These are phyloP conservation scores for Sugiyamaella valdiviana DNA, from an alignment of 805 yeast genomes.

Conservation along the genomic window DNA sequence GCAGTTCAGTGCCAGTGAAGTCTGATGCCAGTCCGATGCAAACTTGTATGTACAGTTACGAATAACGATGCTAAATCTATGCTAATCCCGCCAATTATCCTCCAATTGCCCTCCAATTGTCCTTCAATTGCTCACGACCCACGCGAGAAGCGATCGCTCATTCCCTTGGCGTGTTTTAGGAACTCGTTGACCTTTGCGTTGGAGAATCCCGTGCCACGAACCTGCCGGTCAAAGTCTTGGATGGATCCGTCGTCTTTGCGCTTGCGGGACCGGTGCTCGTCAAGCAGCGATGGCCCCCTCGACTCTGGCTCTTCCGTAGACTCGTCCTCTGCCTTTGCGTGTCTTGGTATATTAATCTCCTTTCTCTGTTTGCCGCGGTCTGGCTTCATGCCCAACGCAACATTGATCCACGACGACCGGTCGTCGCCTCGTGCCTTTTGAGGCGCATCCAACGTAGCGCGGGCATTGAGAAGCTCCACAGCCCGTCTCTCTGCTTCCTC, in stretches of 20 bases:
- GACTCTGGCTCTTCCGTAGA: background rate
- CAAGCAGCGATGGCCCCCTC: constrained; percentile 14
- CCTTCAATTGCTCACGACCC: no score
- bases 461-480: constrained; percentile 10
- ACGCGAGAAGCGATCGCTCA: constrained; percentile 12
- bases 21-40: background rate
- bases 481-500: constrained; percentile 16
- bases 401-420: constrained; percentile 16
- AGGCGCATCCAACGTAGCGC: constrained; percentile 2
- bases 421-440: background rate
- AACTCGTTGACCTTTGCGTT: constrained; percentile 4
- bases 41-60: background rate
- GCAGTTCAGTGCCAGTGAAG: background rate
- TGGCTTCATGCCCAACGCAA: constrained; percentile 16
- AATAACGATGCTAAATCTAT: background rate
- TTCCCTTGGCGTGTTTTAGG: constrained; percentile 8
- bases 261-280: constrained; percentile 9
- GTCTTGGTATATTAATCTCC: background rate
- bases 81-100: no score
- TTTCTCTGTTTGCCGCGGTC: background rate
- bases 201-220: constrained; percentile 5
- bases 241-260: constrained; percentile 6
- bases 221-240: constrained; percentile 11
- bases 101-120: no score
- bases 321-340: background rate